Evolutionary conservation across 257 asterid species (phyloP), one percentile per base, ranked within the genome.

Genomic region (Solanum piurae): DNA sequence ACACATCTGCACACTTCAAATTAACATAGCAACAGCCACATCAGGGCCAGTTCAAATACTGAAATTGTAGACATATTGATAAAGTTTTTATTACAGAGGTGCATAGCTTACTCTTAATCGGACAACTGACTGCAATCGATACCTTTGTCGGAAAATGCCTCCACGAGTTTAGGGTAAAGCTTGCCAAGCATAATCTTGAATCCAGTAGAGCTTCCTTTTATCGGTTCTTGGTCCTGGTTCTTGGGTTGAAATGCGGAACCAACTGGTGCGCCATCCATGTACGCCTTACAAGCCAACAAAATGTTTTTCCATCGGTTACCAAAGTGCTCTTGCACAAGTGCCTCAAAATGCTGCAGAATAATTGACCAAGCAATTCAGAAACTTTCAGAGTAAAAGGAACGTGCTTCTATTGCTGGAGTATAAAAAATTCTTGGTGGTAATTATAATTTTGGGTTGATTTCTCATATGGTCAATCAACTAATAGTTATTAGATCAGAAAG

Each of bases 141-240:
- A 60, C 95, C 98, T 92, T 92, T 95, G 27, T 85, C 90, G 0
- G 95, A 79, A 87, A 96, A 96, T 75, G 98, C 97, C 90, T 93
- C 97, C n/a, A 93, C 91, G 23, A 96, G 98, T 87, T 84, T 90
- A 42, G 99, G 92, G 76, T 90, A 88, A 92, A 95, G 92, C 95
- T 95, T 97, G 37, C 92, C 85, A 36, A 97, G 96, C 96, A 95
- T 93, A 87, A 97, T 94, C 93, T 94, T 95, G 96, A 97, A 95
- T 2, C 99, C 99, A 3, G 91, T 92, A 3, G 98, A 96, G 94
- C 95, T 92, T 91, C 95, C 95, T 87, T 90, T 89, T 84, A 55
- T 87, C 21, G 5, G 83, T 89, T 89, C 93, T 76, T 90, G 90
- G 64, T 92, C 92, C 86, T 75, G 34, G 34, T 84, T 90, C 58